Evolutionary conservation across 495 filamentous ascomycete species (phyloP).

Genomic region (Chaetomium fimeti): DNA sequence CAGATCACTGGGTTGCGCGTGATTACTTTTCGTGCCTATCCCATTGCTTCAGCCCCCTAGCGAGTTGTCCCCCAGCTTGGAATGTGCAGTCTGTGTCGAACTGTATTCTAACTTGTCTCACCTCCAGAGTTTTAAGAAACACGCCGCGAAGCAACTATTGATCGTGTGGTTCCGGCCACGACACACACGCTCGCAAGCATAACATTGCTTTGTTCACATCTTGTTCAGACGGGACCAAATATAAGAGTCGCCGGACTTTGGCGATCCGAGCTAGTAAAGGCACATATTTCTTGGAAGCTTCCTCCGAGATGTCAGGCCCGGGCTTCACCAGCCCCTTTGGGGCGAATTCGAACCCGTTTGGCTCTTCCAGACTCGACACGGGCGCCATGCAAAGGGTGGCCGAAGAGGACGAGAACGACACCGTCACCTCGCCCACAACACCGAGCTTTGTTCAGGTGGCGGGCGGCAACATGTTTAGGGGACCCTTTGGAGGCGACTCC

Average conservation of each 20-base stretch:
- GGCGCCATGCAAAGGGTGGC: slow-evolving; percentile 51
- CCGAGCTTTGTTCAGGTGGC: slow-evolving; percentile 44
- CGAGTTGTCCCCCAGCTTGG: not conserved
- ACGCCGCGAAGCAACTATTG: not conserved
- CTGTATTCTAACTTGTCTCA: slow-evolving; percentile 19
- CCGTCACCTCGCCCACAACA: slow-evolving; percentile 56
- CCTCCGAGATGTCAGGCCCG: slow-evolving; percentile 46
- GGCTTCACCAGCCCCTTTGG: slow-evolving; percentile 57
- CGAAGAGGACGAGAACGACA: slow-evolving; percentile 62
- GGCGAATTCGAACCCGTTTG: slow-evolving; percentile 55
- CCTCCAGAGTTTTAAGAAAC: slow-evolving; percentile 8
- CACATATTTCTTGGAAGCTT: not conserved
- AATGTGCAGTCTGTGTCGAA: slow-evolving; percentile 12
- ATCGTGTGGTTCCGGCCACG: not conserved
- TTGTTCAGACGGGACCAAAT: not conserved
- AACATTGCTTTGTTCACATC: not conserved
- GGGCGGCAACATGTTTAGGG: slow-evolving; percentile 36
- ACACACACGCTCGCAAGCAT: not conserved
- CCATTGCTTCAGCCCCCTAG: not conserved
- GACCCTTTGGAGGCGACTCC: slow-evolving; percentile 51
- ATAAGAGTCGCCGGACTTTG: not conserved
- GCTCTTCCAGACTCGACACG: slow-evolving; percentile 36
- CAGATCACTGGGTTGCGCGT: slow-evolving; percentile 19
- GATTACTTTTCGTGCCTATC: too few relatives aligned
- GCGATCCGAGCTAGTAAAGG: not conserved